Evolutionary conservation across 495 filamentous ascomycete genomes (phyloP), one percentile per base, ranked within the genome.

Genomic region (Xylaria sp.): DNA sequence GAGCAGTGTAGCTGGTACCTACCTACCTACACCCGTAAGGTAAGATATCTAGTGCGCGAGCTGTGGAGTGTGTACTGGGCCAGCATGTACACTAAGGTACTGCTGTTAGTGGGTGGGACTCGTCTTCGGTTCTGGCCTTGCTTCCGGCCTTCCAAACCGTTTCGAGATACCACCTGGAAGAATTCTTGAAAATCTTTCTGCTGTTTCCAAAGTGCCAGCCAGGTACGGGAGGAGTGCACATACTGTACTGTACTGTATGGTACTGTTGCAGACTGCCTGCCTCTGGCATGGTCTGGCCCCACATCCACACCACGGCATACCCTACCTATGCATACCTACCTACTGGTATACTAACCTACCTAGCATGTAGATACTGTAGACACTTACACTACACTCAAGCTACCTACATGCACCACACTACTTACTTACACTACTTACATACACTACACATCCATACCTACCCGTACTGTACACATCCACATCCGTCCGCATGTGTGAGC

Each of bases 261-360:
- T n/a, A 37, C 35, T 37, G 35, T 3, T 52, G 26, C 33, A 57
- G n/a, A 29, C 61, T 31, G 21, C 15, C 35, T 41, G 35, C 33
- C 59, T 26, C 11, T 50, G 63, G 67, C 67, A 61, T 69, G 67
- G 59, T 69, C 68, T 24, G 43, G 53, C 67, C 68, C 59, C 68
- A 70, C 68, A 53, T 70, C 58, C 21, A 43, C 33, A n/a, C 12
- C 35, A 61, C 58, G 50, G 50, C 24, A 53, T 29, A 55, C 35
- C 3, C 35, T 37, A 46, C 44, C 5, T 11, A 46, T n/a, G n/a
- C n/a, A n/a, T n/a, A n/a, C n/a, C n/a, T n/a, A n/a, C n/a, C n/a
- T n/a, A n/a, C n/a, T n/a, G n/a, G n/a, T n/a, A n/a, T n/a, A n/a
- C n/a, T n/a, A n/a, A n/a, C n/a, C n/a, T n/a, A n/a, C n/a, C n/a